Percentiles rank a stretch among this genome's conserved stretches.
Conservation (phyloP, 768 basidiomycete genomes). For the Trametes gibbosa region DNA sequence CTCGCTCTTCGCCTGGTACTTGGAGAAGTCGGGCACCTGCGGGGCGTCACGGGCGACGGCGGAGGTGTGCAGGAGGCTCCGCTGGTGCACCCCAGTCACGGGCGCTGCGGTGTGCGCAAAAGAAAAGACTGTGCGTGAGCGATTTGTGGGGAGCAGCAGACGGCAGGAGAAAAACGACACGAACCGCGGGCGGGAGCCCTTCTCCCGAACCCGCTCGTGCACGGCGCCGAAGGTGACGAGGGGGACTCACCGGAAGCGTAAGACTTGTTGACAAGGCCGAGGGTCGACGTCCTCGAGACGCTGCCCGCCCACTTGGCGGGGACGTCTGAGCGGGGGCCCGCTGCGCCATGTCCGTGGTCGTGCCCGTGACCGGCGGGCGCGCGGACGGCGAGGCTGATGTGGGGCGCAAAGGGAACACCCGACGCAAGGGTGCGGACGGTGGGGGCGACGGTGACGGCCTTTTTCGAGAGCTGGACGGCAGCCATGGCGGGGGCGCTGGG, state of each 20-base stretch:
- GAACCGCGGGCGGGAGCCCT: background rate
- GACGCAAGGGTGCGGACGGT: slow-evolving; percentile 76
- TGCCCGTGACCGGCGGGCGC: slow-evolving; percentile 53
- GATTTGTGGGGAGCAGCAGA: background rate
- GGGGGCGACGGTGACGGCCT: slow-evolving; percentile 77
- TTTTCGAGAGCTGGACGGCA: slow-evolving; percentile 72
- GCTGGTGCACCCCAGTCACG: slow-evolving; percentile 54
- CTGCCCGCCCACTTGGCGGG: slow-evolving; percentile 66
- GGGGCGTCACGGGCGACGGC: slow-evolving; percentile 65
- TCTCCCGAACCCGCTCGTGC: background rate
- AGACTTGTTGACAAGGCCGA: slow-evolving; percentile 64
- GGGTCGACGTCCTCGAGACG: slow-evolving; percentile 43
- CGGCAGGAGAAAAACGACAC: background rate
- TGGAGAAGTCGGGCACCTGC: slow-evolving; percentile 84
- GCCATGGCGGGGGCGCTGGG: slow-evolving; percentile 47
- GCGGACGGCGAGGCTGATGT: slow-evolving; percentile 70
- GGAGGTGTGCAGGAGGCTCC: slow-evolving; percentile 78
- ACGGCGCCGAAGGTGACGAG: background rate
- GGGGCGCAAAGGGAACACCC: slow-evolving; percentile 75
- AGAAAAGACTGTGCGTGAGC: background rate
- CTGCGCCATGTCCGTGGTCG: slow-evolving; percentile 52
- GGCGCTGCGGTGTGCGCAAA: slow-evolving; percentile 39
- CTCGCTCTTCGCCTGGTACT: slow-evolving; percentile 71
- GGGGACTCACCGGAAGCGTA: slow-evolving; percentile 55
- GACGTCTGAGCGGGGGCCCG: slow-evolving; percentile 56